phyloP scores from a whole-genome alignment of 495 filamentous ascomycete genomes.

The Penicillium lividum region DNA sequence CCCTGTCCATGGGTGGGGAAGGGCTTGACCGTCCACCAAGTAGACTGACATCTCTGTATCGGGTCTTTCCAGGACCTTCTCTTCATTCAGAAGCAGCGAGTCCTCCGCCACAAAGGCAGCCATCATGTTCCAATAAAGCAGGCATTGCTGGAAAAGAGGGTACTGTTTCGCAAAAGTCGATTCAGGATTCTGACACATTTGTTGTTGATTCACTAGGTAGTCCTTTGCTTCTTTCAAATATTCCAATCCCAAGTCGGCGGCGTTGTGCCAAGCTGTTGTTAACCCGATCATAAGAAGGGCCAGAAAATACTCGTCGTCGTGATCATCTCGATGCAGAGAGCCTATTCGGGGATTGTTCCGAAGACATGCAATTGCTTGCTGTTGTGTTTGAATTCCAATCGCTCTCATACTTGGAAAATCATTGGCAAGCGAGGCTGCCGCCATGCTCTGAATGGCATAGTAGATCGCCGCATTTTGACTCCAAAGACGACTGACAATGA shows the following conservation, averaged over 20 bases:
- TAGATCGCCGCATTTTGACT: conserved; percentile 29
- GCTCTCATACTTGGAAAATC: conserved; percentile 28
- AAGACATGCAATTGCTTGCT: conserved; percentile 29
- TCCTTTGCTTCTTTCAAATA: conserved; percentile 29
- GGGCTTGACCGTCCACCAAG: conserved; percentile 24
- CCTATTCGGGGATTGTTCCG: conserved; percentile 19
- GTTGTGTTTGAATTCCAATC: conserved; percentile 28
- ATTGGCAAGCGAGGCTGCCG: conserved; percentile 28
- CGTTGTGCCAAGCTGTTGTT: conserved; percentile 27
- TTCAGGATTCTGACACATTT: conserved; percentile 18
- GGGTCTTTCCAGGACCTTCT: conserved; percentile 17
- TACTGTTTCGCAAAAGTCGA: conserved; percentile 28
- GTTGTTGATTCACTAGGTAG: conserved; percentile 21
- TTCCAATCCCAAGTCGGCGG: conserved; percentile 23
- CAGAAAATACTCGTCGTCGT: conserved; percentile 29
- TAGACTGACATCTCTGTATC: conserved; percentile 24
- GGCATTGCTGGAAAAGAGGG: conserved; percentile 27
- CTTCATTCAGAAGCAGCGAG: conserved; percentile 22
- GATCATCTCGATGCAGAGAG: conserved; percentile 18
- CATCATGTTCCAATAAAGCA: conserved; percentile 29
- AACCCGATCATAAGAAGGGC: conserved; percentile 29
- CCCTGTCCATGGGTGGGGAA: conserved; percentile 31
- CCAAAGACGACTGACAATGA: conserved; percentile 28
- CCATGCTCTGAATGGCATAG: conserved; percentile 32
- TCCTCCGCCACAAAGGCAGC: conserved; percentile 30